A percentile compares a stretch with the other conserved stretches of the same genome.
phyloP scores from a whole-genome alignment of 1,284 basidiomycete genomes.

The Vanrija humicola region DNA sequence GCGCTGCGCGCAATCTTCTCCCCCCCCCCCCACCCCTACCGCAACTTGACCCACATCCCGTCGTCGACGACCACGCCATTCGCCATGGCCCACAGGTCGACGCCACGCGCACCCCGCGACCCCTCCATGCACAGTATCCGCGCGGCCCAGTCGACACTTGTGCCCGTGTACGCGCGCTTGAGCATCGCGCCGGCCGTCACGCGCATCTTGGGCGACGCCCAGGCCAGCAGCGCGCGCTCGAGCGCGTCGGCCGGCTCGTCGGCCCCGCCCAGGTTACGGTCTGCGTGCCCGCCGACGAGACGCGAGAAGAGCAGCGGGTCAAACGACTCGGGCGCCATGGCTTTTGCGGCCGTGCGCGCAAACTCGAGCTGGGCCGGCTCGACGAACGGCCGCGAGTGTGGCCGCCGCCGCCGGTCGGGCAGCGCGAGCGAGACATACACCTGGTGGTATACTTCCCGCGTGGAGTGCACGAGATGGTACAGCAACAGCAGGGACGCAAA shows the following conservation, averaged over 20 bases:
- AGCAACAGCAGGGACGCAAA: slow-evolving; percentile 33
- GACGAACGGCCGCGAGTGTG: not conserved
- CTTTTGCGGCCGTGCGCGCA: slow-evolving; percentile 10
- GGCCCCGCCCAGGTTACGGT: not conserved
- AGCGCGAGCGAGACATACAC: slow-evolving; percentile 2
- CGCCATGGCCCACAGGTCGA: slow-evolving; percentile 21
- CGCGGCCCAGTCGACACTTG: slow-evolving; percentile 23
- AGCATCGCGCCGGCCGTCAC: slow-evolving; percentile 30
- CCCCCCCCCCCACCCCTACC: not conserved
- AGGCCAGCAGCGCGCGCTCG: slow-evolving; percentile 31
- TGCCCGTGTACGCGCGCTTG: slow-evolving; percentile 28
- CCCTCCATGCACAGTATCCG: slow-evolving; percentile 19
- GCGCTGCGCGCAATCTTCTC: no score
- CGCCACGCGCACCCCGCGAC: not conserved
- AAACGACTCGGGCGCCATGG: slow-evolving; percentile 27
- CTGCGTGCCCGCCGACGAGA: slow-evolving; percentile 1
- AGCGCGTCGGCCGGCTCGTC: slow-evolving; percentile 3
- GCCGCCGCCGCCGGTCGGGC: not conserved
- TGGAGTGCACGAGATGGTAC: slow-evolving; percentile 31
- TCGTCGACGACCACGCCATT: slow-evolving; percentile 21
- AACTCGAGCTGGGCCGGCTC: not conserved
- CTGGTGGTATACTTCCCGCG: slow-evolving; percentile 3
- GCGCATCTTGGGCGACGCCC: slow-evolving; percentile 27
- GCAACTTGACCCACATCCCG: slow-evolving; percentile 22
- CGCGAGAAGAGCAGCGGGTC: slow-evolving; percentile 27